Evolutionary conservation across 768 basidiomycete genomes (phyloP).

Genomic region (Phanerochaete carnosa): DNA sequence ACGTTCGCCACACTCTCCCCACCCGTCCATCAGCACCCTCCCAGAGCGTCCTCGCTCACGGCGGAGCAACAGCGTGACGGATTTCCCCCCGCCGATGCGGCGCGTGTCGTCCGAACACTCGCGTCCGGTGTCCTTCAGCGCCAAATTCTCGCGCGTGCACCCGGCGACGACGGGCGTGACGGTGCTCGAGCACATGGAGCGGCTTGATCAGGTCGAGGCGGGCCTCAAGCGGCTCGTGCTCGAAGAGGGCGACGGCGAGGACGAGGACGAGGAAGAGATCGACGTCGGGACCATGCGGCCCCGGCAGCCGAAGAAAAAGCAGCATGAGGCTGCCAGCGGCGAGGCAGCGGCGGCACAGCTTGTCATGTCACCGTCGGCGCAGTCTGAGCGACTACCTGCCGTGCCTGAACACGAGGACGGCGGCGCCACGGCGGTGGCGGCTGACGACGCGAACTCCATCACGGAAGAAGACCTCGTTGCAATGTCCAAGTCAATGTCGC

Average conservation of each 20-base stretch:
- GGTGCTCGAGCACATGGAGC: constrained; percentile 81
- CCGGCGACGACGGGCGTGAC: constrained; percentile 86
- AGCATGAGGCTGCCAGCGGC: constrained; percentile 1
- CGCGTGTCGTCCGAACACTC: constrained; percentile 60
- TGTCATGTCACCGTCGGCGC: constrained; percentile 48
- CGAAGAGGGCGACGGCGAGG: constrained; percentile 47
- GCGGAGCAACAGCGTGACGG: constrained; percentile 60
- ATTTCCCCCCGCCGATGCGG: constrained; percentile 73
- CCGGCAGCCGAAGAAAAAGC: constrained; percentile 6
- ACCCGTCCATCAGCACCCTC: constrained; percentile 36
- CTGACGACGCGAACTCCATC: constrained; percentile 45
- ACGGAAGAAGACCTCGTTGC: constrained; percentile 69
- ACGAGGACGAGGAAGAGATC: constrained; percentile 47
- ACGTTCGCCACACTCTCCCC: constrained; percentile 52
- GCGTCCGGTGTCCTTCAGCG: constrained; percentile 78
- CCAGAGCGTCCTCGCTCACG: constrained; percentile 54
- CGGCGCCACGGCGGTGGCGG: constrained; percentile 30
- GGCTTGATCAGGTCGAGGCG: constrained; percentile 79
- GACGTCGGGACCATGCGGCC: constrained; percentile 57
- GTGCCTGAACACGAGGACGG: constrained; percentile 47
- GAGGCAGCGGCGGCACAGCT: constrained; percentile 6
- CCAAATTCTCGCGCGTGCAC: constrained; percentile 81
- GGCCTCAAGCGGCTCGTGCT: constrained; percentile 71
- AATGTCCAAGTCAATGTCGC: constrained; percentile 75
- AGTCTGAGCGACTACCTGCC: constrained; percentile 46